Base-by-base conservation (phyloP, 1,284 basidiomycete species). In the Fomitopsis pinicola region DNA sequence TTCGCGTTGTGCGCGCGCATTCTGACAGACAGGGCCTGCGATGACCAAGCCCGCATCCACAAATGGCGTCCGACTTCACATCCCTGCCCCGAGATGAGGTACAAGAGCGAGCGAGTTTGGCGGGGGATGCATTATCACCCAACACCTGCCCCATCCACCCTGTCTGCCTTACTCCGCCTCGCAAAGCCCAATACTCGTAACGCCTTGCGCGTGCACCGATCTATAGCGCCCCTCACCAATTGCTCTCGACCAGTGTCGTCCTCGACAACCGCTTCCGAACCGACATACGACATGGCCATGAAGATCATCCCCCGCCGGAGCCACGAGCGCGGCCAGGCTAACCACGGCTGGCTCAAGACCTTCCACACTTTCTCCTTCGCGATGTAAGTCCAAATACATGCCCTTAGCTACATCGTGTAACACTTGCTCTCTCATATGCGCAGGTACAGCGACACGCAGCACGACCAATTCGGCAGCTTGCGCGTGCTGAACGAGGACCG, bases 401-500 rank as follows among this genome's bases (percentile, higher is more conserved):
- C 28, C 7, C 6, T 5, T 22, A 50, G 30, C 12, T 19, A n/a
- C 6, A 10, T 56, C 36, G 19, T 12, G 12, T 40, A 28, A 35
- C 22, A 22, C 22, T 22, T 22, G 22, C 19, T 17, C 8, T 30
- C 3, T 19, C 17, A 28, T 15, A 10, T 28, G 12, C 48, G 19
- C 22, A 88, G 86, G 69, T 94, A 94, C 72, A 81, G 87, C 62
- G 86, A 90, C 59, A 68, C 71, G 3, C 59, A 75, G 1, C 85
- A 89, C 66, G 77, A 84, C 45, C 76, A 79, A 5, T 91, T 82
- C 63, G 86, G 89, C 2, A 71, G 82, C 28, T 80, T 93, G 3
- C 84, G 89, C 4, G 87, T 91, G 54, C 83, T 98, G 73, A 98
- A 97, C 75, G 95, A 97, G 74, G 95, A 97, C 70, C 86, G 94